These are phyloP conservation scores for Coemansia sp. DNA, from an alignment of 192 early-diverging fungal species.

Conservation along the genomic window DNA sequence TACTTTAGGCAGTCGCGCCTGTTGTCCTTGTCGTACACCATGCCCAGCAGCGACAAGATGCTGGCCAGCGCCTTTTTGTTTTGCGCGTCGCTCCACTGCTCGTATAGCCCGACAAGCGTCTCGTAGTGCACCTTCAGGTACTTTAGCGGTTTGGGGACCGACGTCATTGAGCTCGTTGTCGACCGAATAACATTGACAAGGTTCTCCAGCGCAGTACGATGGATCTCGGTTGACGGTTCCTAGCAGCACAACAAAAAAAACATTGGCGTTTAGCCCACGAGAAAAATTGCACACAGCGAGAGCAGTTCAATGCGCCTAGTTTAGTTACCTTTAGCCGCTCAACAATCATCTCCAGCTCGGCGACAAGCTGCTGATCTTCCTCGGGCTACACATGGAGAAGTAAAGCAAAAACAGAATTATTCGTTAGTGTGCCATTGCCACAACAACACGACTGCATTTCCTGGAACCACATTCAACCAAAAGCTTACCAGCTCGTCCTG, in stretches of 20 bases:
- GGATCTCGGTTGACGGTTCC: slow-evolving; percentile 69
- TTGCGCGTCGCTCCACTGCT: slow-evolving; percentile 66
- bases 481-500: slow-evolving; percentile 53
- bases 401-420: neutral
- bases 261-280: neutral
- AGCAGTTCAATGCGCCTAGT: neutral
- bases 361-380: slow-evolving; percentile 92
- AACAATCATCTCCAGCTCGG: slow-evolving; percentile 92
- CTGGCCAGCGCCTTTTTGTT: slow-evolving; percentile 87
- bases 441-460: neutral
- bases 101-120: slow-evolving; percentile 65
- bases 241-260: slow-evolving; percentile 1
- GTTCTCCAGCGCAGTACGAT: slow-evolving; percentile 83
- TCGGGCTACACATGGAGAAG: slow-evolving; percentile 87
- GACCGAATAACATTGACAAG: slow-evolving; percentile 89
- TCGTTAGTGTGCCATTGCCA: neutral
- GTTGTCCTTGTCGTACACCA: slow-evolving; percentile 90
- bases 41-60: slow-evolving; percentile 94
- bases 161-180: slow-evolving; percentile 97
- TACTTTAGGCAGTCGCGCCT: slow-evolving; percentile 84
- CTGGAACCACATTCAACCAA: neutral
- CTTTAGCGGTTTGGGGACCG: slow-evolving; percentile 99
- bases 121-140: slow-evolving; percentile 86
- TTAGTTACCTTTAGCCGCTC: slow-evolving; percentile 78
- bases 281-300: neutral